Evolutionary conservation across 257 asterid genomes (phyloP).

Genomic region (Lycium barbarum): DNA sequence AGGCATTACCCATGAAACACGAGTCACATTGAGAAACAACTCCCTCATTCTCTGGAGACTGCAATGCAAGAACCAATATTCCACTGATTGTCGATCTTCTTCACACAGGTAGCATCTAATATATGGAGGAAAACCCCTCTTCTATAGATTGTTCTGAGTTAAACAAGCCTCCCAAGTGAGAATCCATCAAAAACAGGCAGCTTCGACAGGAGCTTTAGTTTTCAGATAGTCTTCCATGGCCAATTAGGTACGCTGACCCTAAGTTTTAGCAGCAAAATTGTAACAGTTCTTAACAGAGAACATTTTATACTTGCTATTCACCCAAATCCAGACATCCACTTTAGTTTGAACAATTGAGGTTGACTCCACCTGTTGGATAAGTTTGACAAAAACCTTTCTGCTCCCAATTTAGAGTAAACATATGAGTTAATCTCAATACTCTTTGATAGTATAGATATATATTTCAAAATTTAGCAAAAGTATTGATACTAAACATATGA

Average conservation of each 20-base stretch:
- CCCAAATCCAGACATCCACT: not conserved
- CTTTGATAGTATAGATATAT: not conserved
- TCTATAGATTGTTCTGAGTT: not conserved
- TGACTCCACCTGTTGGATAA: not conserved
- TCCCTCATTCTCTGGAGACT: not conserved
- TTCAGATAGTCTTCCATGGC: not conserved
- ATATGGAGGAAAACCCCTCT: not conserved
- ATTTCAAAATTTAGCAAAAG: not conserved
- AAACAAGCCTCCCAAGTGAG: not conserved
- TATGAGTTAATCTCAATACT: not conserved
- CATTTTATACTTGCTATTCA: not conserved
- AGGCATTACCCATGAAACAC: not conserved
- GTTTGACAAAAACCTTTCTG: not conserved
- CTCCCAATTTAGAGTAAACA: not conserved
- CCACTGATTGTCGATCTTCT: not conserved
- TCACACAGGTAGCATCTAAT: not conserved
- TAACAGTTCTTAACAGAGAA: not conserved
- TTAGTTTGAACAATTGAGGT: not conserved
- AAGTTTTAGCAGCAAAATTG: not conserved
- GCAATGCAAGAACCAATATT: not conserved
- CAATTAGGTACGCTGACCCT: not conserved
- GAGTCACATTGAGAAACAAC: not conserved
- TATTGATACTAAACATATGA: not conserved
- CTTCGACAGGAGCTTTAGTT: not conserved
- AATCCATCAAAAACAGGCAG: not conserved